These are phyloP conservation scores for Favolaschia claudopus DNA, from an alignment of 768 basidiomycete species.

Conservation along the genomic window DNA sequence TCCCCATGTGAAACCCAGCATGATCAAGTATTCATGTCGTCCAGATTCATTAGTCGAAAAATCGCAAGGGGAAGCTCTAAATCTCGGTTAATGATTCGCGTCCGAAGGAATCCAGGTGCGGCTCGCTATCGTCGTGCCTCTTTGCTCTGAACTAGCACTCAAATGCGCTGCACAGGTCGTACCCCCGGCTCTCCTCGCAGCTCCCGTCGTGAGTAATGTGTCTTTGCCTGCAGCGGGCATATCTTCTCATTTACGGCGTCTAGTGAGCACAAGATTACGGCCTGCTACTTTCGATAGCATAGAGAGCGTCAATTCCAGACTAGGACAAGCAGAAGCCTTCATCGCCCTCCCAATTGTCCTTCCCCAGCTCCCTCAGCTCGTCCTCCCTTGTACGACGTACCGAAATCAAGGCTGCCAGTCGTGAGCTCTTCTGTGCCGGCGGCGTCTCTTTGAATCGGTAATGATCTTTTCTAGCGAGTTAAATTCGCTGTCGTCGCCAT, in stretches of 20 bases:
- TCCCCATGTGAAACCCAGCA: background rate
- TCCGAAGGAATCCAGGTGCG: background rate
- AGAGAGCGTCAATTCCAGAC: no score
- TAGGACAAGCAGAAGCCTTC: background rate
- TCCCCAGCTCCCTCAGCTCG: conserved; percentile 5
- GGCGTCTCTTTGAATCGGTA: background rate
- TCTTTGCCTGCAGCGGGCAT: no score
- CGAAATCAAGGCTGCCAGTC: conserved; percentile 5
- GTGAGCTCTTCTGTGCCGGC: background rate
- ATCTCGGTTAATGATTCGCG: background rate
- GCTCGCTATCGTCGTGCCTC: background rate
- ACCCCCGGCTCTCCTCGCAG: no score
- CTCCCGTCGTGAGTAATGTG: no score
- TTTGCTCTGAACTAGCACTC: no score
- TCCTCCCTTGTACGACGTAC: background rate
- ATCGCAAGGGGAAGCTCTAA: background rate
- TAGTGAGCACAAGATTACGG: background rate
- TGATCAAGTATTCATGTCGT: background rate
- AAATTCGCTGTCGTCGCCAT: no score
- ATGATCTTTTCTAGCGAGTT: no score
- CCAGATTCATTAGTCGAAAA: conserved; percentile 10
- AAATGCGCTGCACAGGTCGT: no score
- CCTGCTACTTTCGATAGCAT: background rate
- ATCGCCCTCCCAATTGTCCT: background rate
- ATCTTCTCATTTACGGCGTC: no score